Evolutionary conservation across 768 basidiomycete species (phyloP), one percentile per base, ranked within the genome.

Genomic region (Kwoniella dendrophila): DNA sequence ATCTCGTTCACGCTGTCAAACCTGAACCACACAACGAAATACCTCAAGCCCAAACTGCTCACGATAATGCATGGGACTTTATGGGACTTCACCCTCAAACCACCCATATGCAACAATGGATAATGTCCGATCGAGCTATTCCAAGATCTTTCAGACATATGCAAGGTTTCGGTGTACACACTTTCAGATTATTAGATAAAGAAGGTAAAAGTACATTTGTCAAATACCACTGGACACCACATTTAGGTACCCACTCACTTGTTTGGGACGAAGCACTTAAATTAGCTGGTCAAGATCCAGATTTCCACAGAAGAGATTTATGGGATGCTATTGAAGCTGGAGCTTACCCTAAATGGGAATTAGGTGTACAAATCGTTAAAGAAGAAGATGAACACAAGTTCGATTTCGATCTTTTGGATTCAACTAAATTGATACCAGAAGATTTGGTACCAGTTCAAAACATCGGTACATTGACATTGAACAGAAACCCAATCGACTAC

Each of bases 261-360:
- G 81, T 88, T 4, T 95, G 92, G 91, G 92, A 95, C 64, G 92
- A 96, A 69, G 89, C 89, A 0, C 81, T 94, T 63, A 93, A 93
- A 75, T 84, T 94, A 43, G 69, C 64, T 34, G 78, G 78, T 11
- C 90, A 92, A 76, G 92, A 94, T 77, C 91, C 92, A 12, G 91
- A 93, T 77, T 94, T 90, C 79, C 91, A 92, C 66, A 85, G 90
- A 32, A 88, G 92, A 72, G 91, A 94, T 72, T 80, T 94, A 2
- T 84, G 85, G 53, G 92, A 93, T 69, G 91, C 92, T 5, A 92
- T 95, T 64, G 81, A 85, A 34, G 83, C 81, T 30, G 90, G 88
- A 2, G 82, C 83, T 1, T 87, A 82, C 71, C 86, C 92, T 7
- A 88, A 85, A 74, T 95, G 88, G 87, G 87, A 85, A 54, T 83